Evolutionary conservation across 208 protist genomes (phyloP).

Genomic region (Acanthamoeba royreba): DNA sequence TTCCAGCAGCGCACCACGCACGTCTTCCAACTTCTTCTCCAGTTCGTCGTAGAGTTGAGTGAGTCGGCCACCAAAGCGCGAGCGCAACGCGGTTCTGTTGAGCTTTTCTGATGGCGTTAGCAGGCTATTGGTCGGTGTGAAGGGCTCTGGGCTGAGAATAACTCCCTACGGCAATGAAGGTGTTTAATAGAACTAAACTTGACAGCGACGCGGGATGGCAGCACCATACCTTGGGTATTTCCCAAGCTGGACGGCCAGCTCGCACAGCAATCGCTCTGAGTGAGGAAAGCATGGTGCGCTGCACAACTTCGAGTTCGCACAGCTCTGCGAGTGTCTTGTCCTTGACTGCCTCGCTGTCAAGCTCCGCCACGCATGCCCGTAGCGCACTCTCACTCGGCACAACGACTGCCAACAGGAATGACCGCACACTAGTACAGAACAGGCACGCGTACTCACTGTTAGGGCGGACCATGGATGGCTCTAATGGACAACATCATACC

Average conservation of each 20-base stretch:
- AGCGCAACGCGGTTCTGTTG: not conserved
- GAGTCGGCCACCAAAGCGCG: not conserved
- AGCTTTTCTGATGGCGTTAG: constrained; percentile 85
- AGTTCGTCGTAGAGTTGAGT: not conserved
- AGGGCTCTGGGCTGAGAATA: constrained; percentile 57
- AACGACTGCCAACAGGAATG: constrained; percentile 73
- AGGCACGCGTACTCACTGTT: not conserved
- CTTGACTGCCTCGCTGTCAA: not conserved
- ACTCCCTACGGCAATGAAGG: constrained; percentile 33
- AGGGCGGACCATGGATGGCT: not conserved
- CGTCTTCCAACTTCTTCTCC: not conserved
- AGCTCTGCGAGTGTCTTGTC: not conserved
- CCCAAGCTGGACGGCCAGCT: not conserved
- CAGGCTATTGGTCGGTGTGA: constrained; percentile 74
- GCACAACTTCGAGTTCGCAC: not conserved
- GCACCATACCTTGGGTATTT: constrained; percentile 21
- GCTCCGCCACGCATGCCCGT: not conserved
- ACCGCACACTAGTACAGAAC: not conserved
- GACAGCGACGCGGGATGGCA: constrained; percentile 35
- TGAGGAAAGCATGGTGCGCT: constrained; percentile 42
- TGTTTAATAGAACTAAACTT: constrained; percentile 50
- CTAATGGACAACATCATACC: not conserved
- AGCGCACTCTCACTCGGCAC: constrained; percentile 68
- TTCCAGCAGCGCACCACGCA: not conserved
- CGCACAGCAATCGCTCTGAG: not conserved